A percentile compares a stretch with the other conserved stretches of the same genome.
Conservation (phyloP, 169 alveolate genomes). For the Amoebophrya sp. region DNA sequence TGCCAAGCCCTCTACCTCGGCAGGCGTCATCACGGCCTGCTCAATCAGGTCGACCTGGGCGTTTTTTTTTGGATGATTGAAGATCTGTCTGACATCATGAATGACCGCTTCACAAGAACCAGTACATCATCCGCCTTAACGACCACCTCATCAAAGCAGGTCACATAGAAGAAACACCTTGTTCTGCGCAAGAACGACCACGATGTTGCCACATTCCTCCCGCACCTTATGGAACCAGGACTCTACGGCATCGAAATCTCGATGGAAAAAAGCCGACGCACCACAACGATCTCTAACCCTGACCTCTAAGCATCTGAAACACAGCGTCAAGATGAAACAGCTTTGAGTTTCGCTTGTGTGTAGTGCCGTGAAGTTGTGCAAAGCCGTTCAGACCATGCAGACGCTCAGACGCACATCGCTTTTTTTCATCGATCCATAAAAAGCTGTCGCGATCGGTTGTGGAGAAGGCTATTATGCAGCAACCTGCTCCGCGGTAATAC, state of each 20-base stretch:
- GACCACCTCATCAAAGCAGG: too few relatives aligned
- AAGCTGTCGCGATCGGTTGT: constrained; percentile 42
- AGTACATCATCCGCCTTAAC: too few relatives aligned
- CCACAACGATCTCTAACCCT: background rate
- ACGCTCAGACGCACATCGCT: background rate
- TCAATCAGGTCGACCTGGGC: background rate
- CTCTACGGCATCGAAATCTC: background rate
- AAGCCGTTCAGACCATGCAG: background rate
- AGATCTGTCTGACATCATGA: too few relatives aligned
- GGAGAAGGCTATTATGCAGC: constrained; percentile 41
- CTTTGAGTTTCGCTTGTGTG: background rate
- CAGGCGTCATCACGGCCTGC: constrained; percentile 32
- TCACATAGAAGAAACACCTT: too few relatives aligned
- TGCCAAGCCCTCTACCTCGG: background rate
- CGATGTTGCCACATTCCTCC: constrained; percentile 39
- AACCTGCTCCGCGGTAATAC: constrained; percentile 43
- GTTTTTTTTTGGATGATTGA: too few relatives aligned
- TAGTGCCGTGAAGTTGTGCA: too few relatives aligned
- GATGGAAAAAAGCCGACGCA: background rate
- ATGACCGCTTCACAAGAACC: too few relatives aligned
- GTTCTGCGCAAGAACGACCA: constrained; percentile 37
- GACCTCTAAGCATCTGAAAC: background rate
- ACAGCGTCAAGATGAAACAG: background rate
- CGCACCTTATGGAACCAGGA: constrained; percentile 8
- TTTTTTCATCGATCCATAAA: constrained; percentile 14